Percentiles rank a stretch among this genome's conserved stretches.
These are phyloP conservation scores for Aspergillus wentii DNA, from an alignment of 495 filamentous ascomycete species.

Conservation along the genomic window DNA sequence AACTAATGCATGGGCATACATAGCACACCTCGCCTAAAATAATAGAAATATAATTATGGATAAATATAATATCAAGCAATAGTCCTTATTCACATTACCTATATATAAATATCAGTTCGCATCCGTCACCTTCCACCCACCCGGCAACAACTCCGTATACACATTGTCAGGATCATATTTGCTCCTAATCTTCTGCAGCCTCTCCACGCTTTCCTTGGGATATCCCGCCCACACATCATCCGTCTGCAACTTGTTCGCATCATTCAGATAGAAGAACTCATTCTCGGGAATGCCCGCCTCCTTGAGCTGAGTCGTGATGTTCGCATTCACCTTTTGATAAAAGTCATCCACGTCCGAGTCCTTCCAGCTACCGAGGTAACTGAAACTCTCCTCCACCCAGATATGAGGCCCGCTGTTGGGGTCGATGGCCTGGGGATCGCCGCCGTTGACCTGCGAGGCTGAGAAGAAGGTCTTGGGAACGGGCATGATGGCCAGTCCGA, in stretches of 20 bases:
- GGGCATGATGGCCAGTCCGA: slow-evolving; percentile 2
- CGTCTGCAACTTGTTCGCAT: slow-evolving; percentile 15
- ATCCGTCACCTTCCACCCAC: slow-evolving; percentile 5
- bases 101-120: too few species aligned
- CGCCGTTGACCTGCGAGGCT: slow-evolving; percentile 22
- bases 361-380: slow-evolving; percentile 6
- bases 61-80: too few species aligned
- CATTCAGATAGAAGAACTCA: slow-evolving; percentile 48
- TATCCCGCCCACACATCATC: slow-evolving; percentile 25
- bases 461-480: slow-evolving; percentile 3
- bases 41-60: too few species aligned
- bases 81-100: too few species aligned
- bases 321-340: slow-evolving; percentile 1
- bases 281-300: background rate
- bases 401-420: slow-evolving; percentile 25
- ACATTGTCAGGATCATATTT: slow-evolving; percentile 22
- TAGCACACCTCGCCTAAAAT: too few species aligned
- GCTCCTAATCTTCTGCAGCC: slow-evolving; percentile 15
- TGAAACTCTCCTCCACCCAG: slow-evolving; percentile 14
- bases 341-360: slow-evolving; percentile 13
- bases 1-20: too few species aligned
- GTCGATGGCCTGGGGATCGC: slow-evolving; percentile 40
- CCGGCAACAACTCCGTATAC: slow-evolving; percentile 12
- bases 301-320: slow-evolving; percentile 3
- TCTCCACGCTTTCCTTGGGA: slow-evolving; percentile 14